Conservation (phyloP, 495 filamentous ascomycete species). For the Physcia stellaris region DNA sequence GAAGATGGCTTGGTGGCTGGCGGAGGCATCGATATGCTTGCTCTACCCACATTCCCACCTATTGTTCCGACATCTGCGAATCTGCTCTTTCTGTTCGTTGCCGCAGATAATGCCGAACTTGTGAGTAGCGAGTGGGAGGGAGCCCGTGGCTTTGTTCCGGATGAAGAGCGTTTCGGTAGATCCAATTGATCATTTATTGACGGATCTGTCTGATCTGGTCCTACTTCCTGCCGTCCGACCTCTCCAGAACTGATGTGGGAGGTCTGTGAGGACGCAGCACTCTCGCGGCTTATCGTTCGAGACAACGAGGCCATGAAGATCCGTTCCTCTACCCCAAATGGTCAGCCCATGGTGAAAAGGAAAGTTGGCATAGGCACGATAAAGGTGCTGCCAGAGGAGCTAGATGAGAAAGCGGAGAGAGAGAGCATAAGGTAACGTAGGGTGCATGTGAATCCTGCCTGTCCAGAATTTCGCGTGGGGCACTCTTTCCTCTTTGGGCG, state of each 20-base stretch:
- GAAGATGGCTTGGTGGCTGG: constrained; percentile 22
- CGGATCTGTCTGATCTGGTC: no score
- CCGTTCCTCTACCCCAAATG: no score
- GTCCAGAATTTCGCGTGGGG: no score
- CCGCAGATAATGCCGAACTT: constrained; percentile 18
- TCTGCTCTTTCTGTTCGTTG: constrained; percentile 35
- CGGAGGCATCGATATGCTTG: constrained; percentile 49
- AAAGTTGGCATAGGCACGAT: no score
- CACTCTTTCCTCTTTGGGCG: no score
- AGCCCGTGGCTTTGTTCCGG: constrained; percentile 13
- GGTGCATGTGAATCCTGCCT: no score
- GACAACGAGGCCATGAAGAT: constrained; percentile 20
- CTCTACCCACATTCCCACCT: constrained; percentile 34
- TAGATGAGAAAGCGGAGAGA: no score
- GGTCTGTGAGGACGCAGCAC: constrained; percentile 1
- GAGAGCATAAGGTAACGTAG: no score
- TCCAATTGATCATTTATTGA: no score
- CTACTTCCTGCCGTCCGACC: background rate
- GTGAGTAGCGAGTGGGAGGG: constrained; percentile 24
- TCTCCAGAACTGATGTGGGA: background rate
- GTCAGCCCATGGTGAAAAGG: no score
- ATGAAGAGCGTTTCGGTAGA: no score
- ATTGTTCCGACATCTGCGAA: constrained; percentile 38
- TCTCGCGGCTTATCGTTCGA: constrained; percentile 21
- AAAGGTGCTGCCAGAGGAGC: no score